Evolutionary conservation across 768 basidiomycete species (phyloP), one percentile per base, ranked within the genome.

Genomic region (Imleria badia): DNA sequence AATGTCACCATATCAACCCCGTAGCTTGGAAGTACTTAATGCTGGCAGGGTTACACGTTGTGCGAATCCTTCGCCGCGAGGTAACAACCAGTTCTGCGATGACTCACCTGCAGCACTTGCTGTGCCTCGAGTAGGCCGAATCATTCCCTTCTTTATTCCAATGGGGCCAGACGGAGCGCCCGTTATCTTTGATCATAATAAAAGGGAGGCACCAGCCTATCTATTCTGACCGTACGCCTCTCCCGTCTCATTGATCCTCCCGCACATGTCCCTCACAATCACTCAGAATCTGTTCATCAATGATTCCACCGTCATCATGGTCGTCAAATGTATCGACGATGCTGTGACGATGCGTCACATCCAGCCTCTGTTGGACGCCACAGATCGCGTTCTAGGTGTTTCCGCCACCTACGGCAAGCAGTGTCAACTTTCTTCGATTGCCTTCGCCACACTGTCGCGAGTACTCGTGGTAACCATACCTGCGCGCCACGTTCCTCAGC

Each of bases 331-430:
- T 48, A 55, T 72, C 14, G 66, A 72, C 30, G 60, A 58, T 48
- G 56, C 55, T 17, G 38, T 79, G 22, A 56, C 23, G n/a, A 29
- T 47, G 12, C 45, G 29, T 9, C 45, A 67, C 13, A 40, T 78
- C 23, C 55, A 61, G 10, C 52, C 52, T 1, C 72, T 82, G 19
- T 40, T 74, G 34, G 51, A 64, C 19, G 60, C 72, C 0, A 48
- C 67, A 15, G 17, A 42, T 11, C 51, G 62, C 20, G 38, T 58
- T 23, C 54, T 79, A 29, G 81, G 81, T 5, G 53, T 83, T 6
- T 73, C 81, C 9, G 76, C 80, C 0, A 65, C 68, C 0, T 81
- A 78, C 54, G 73, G 70, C 4, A 11, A 68, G 0, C 65, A 68
- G 7, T 72, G 73, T 33, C 56, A 60, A 10, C 59, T 83, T 12